phyloP scores from a whole-genome alignment of 2,329 filamentous ascomycete genomes.

The Cytospora mali region DNA sequence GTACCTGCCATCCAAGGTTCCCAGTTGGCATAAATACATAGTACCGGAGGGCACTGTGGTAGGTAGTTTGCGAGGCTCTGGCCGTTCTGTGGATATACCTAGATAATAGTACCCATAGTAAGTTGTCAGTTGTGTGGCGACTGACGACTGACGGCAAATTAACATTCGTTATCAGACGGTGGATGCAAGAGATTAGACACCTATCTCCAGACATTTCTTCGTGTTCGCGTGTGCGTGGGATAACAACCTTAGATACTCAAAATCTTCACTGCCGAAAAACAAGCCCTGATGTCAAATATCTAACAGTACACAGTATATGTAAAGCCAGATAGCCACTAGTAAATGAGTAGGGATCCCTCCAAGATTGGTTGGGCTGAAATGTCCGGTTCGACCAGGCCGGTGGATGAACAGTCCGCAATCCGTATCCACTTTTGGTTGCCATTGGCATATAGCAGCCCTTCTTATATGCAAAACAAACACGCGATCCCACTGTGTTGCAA shows the following conservation, averaged over 20 bases:
- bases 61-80: background rate
- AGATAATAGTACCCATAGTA: background rate
- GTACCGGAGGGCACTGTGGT: too few relatives aligned
- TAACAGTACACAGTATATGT: too few relatives aligned
- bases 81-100: background rate
- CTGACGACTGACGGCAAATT: background rate
- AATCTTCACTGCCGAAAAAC: background rate
- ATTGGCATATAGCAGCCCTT: conserved; percentile 18
- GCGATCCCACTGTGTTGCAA: background rate
- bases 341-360: background rate
- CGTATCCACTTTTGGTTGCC: conserved; percentile 12
- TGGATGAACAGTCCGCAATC: conserved; percentile 19
- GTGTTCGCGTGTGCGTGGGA: background rate
- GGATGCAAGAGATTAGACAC: background rate
- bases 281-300: background rate
- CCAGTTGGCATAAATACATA: too few relatives aligned
- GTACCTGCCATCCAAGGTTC: too few relatives aligned
- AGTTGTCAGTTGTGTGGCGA: too few relatives aligned
- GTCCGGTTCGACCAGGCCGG: conserved; percentile 17
- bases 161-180: background rate
- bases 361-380: conserved; percentile 23
- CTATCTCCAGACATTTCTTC: background rate
- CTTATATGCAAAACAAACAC: conserved; percentile 3
- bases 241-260: background rate
- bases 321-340: too few relatives aligned